Base-by-base conservation (phyloP, 306 rosid genomes). In the Vachellia pachyceras region DNA sequence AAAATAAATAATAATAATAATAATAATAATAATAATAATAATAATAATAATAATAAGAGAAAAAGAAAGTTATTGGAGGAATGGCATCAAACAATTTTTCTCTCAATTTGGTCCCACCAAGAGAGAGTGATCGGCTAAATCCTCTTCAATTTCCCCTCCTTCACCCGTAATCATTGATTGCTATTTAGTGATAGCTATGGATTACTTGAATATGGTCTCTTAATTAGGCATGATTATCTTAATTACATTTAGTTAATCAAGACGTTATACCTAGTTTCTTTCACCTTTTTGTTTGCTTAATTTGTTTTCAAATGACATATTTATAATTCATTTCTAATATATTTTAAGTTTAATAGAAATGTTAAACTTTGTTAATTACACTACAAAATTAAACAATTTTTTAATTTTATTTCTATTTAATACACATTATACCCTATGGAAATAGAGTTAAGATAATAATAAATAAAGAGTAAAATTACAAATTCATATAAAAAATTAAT, bases 31-130 rank as follows among this genome's bases (percentile, higher is more conserved):
- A 82, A 63, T 2, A 75, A 57, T 3, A 57, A 7, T 78, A 49
- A 91, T n/a, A n/a, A n/a, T n/a, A 75, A 57, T 3, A 57, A 7
- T 78, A 49, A 91, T n/a, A 87, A 84, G 87, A 86, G 79, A 88
- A 86, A 42, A 58, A 58, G 17, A 58, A 22, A 58, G 36, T 58
- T 4, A 15, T 57, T 57, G 35, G 35, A 57, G 35, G 35, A 57
- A 57, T 22, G 36, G 36, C 36, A 23, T 58, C 17, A 1, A 4
- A 7, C 66, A 23, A 58, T 58, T 23, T 58, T 36, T 58, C 15
- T 58, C 13, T 4, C 2, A n/a, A 7, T 9, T 58, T 22, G 65
- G 65, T 58, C 65, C 65, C 65, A 58, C 65, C 0, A 58, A 58
- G 3, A 20, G 0, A 20, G n/a, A 12, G 8, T 22, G 6, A n/a